Evolutionary conservation across 2,329 filamentous ascomycete species (phyloP), one percentile per base, ranked within the genome.

Genomic region (Nectriaceae sp.): DNA sequence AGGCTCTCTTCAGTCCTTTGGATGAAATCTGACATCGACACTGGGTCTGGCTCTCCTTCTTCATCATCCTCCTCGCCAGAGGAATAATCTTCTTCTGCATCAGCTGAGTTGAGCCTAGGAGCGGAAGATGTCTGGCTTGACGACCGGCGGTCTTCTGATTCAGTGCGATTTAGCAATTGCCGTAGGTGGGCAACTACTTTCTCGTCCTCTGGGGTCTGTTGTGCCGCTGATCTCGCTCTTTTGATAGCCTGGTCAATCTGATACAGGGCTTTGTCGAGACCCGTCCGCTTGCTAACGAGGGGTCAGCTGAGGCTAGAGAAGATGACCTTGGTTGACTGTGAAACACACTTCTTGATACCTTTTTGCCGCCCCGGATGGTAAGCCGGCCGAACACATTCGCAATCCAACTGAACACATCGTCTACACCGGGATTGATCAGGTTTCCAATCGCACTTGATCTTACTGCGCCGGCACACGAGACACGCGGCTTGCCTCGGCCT

Each of bases 341-440:
- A 19, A 38, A 57, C 74, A 68, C 69, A 87, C 87, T 90, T 90
- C 66, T 89, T 90, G 51, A 89, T 86, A 19, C 87, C 87, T 63
- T 89, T 89, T 62, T 88, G 85, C 42, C 87, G 75, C 6, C 87
- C 87, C 4, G 88, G 79, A 53, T 89, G 85, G 62, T 89, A 88
- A n/a, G 80, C 80, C n/a, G 79, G 86, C 3, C 88, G 82, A 5
- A 88, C 72, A 63, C 87, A 90, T 50, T 88, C 82, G 13, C 71
- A 64, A 26, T 78, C 74, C 6, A 78, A 70, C 60, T 83, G 77
- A 45, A 75, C 70, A 64, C 85, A 88, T 65, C 82, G 77, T 55
- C 83, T 82, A 64, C 85, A 88, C 21, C 75, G 72, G 18, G 70
- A 61, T 49, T 79, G 74, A 36, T 73, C 74, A 18, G 72, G 65